Percentiles rank a stretch among this genome's conserved stretches.
phyloP scores from a whole-genome alignment of 495 filamentous ascomycete genomes.

The Penicillium lividum region DNA sequence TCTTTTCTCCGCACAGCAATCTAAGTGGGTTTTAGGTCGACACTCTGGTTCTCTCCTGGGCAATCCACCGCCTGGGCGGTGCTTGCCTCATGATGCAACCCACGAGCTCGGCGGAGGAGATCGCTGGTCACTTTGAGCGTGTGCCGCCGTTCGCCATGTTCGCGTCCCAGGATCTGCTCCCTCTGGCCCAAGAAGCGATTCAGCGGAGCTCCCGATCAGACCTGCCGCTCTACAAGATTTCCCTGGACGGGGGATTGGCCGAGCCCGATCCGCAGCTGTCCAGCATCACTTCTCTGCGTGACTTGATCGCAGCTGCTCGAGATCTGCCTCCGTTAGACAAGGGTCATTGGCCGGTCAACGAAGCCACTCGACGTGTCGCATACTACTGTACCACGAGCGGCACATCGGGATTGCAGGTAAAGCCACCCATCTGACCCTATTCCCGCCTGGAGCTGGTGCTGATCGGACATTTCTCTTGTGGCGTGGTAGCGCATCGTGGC shows the following conservation, averaged over 20 bases:
- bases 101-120: conserved; percentile 71
- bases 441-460: background rate
- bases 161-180: conserved; percentile 74
- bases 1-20: too few relatives aligned
- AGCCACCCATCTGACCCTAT: too few relatives aligned
- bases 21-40: too few relatives aligned
- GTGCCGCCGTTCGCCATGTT: conserved; percentile 78
- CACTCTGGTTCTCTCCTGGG: conserved; percentile 72
- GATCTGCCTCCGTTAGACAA: conserved; percentile 62
- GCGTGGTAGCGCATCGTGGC: too few relatives aligned
- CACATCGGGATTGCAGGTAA: conserved; percentile 80
- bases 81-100: conserved; percentile 80
- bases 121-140: conserved; percentile 76
- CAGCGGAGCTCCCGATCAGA: conserved; percentile 65
- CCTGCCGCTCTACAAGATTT: conserved; percentile 72
- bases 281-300: conserved; percentile 69
- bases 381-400: conserved; percentile 90
- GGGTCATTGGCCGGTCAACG: conserved; percentile 68
- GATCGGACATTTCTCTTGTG: too few relatives aligned
- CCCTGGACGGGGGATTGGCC: conserved; percentile 56
- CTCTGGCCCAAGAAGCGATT: conserved; percentile 69
- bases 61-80: conserved; percentile 73
- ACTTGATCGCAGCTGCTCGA: conserved; percentile 67
- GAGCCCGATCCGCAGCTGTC: conserved; percentile 46
- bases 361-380: conserved; percentile 72